Evolutionary conservation across 2,329 filamentous ascomycete species (phyloP).

Genomic region (Fusarium sp.): DNA sequence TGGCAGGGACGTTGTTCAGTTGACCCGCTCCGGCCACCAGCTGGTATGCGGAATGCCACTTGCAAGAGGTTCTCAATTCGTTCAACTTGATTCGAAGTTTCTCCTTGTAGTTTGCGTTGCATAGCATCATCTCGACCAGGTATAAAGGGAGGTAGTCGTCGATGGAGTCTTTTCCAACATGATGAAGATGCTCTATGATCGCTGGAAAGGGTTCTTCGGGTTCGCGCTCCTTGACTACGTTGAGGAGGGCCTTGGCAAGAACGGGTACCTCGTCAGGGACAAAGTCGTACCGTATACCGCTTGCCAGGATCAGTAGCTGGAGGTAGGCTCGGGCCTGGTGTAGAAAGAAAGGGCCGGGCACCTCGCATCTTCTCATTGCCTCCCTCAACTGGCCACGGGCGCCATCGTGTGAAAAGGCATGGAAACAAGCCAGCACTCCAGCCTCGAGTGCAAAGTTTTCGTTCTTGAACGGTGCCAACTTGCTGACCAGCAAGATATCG

Average conservation of each 20-base stretch:
- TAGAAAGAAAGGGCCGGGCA: constrained; percentile 3
- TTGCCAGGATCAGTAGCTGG: constrained; percentile 21
- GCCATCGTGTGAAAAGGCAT: constrained; percentile 10
- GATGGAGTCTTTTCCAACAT: constrained; percentile 11
- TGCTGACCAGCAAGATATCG: constrained; percentile 9
- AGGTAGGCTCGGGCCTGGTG: constrained; percentile 19
- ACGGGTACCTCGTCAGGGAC: neutral
- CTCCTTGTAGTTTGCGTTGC: constrained; percentile 7
- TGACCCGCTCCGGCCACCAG: constrained; percentile 13
- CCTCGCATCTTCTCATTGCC: constrained; percentile 6
- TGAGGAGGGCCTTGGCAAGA: constrained; percentile 10
- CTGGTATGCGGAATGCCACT: constrained; percentile 11
- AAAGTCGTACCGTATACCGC: neutral
- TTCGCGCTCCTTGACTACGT: constrained; percentile 8
- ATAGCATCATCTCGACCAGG: constrained; percentile 14
- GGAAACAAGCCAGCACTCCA: constrained; percentile 20
- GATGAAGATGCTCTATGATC: constrained; percentile 5
- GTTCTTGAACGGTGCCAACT: constrained; percentile 9
- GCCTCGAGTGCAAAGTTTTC: constrained; percentile 16
- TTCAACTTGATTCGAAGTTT: constrained; percentile 8
- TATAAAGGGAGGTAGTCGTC: constrained; percentile 14
- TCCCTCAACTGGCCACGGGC: constrained; percentile 10
- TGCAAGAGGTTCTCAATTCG: neutral
- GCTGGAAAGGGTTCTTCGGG: constrained; percentile 1
- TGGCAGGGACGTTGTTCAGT: neutral